Evolutionary conservation across 2,329 filamentous ascomycete genomes (phyloP).

Genomic region (Aspergillus puulaauensis): DNA sequence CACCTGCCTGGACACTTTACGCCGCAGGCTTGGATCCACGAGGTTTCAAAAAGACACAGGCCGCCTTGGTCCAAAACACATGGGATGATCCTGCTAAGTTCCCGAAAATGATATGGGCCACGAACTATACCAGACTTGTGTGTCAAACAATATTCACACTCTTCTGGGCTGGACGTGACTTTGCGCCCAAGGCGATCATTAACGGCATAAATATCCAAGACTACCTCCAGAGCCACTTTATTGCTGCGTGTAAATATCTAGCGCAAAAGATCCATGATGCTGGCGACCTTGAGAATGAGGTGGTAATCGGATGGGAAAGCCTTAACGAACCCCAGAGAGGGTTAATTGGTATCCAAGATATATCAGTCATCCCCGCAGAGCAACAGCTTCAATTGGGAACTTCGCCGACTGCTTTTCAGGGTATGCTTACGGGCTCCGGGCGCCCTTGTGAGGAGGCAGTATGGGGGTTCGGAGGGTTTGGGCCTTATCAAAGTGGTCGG

Average conservation of each 20-base stretch:
- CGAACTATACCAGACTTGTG: conserved; percentile 87
- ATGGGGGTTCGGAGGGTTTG: conserved; percentile 91
- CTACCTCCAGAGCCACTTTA: conserved; percentile 84
- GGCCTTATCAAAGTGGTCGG: conserved; percentile 84
- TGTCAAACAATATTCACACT: conserved; percentile 90
- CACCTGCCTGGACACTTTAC: conserved; percentile 96
- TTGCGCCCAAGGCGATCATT: conserved; percentile 93
- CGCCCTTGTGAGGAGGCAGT: conserved; percentile 84
- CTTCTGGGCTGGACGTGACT: conserved; percentile 87
- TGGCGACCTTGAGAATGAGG: conserved; percentile 79
- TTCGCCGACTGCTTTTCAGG: conserved; percentile 90
- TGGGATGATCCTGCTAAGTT: conserved; percentile 81
- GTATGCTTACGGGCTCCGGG: conserved; percentile 86
- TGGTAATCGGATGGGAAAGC: conserved; percentile 94
- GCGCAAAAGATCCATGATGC: conserved; percentile 85
- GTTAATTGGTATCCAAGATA: conserved; percentile 77
- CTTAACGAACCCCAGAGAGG: conserved; percentile 94
- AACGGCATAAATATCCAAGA: conserved; percentile 96
- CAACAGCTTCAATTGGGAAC: conserved; percentile 92
- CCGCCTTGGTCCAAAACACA: conserved; percentile 91
- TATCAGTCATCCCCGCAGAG: conserved; percentile 77
- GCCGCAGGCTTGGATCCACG: conserved; percentile 87
- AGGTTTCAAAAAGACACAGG: conserved; percentile 81
- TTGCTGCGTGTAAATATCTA: conserved; percentile 75
- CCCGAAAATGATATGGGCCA: conserved; percentile 99